These are phyloP conservation scores for Linderina pennispora DNA, from an alignment of 192 early-diverging fungal species.

Conservation along the genomic window DNA sequence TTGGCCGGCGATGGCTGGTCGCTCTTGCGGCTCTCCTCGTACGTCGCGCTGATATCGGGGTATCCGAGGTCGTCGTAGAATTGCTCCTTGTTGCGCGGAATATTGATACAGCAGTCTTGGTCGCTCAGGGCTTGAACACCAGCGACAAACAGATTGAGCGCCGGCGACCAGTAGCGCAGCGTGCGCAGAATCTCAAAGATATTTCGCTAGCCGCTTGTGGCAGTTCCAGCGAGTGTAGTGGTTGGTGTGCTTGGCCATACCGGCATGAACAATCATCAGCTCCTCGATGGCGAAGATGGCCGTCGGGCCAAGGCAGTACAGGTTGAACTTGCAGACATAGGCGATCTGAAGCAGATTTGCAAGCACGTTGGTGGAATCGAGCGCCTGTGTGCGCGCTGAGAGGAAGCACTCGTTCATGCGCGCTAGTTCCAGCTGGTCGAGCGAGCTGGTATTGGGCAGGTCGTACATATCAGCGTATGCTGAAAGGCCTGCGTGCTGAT, in stretches of 20 bases:
- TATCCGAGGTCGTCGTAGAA: constrained; percentile 14
- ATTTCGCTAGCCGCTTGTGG: constrained; percentile 26
- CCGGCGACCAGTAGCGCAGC: constrained; percentile 34
- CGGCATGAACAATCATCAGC: constrained; percentile 13
- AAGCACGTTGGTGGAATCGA: constrained; percentile 23
- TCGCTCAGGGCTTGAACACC: constrained; percentile 29
- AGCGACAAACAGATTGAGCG: constrained; percentile 26
- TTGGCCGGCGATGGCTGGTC: constrained; percentile 22
- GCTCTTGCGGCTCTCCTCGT: background rate
- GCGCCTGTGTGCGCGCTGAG: constrained; percentile 29
- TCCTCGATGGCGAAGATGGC: constrained; percentile 25
- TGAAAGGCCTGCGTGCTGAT: constrained; percentile 27
- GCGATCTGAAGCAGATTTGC: constrained; percentile 24
- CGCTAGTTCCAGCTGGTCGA: constrained; percentile 15
- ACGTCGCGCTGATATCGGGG: constrained; percentile 4
- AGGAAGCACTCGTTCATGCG: constrained; percentile 38
- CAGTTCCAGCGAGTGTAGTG: constrained; percentile 18
- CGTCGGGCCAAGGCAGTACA: constrained; percentile 29
- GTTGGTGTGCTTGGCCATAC: constrained; percentile 22
- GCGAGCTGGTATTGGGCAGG: constrained; percentile 3
- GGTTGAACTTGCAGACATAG: constrained; percentile 28
- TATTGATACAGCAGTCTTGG: constrained; percentile 15
- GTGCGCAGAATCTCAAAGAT: constrained; percentile 30
- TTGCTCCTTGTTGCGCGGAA: constrained; percentile 13
- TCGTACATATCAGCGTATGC: constrained; percentile 39